Evolutionary conservation across 1,139 yeast genomes (phyloP), one percentile per base, ranked within the genome.

Genomic region (Kodamaea alishanica): DNA sequence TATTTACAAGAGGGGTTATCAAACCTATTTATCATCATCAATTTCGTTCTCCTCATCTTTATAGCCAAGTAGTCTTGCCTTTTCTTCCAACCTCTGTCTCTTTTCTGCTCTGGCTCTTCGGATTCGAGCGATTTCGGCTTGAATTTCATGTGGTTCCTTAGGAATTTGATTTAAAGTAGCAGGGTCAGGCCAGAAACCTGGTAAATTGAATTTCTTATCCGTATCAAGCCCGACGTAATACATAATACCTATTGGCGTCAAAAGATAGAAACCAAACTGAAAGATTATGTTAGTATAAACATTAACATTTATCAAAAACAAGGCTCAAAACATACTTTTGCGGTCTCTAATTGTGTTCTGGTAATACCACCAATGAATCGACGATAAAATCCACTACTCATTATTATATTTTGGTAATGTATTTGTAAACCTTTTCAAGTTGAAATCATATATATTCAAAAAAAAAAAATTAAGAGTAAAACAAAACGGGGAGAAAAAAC

Each of bases 181-280:
- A 29, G 97, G 97, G 61, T 89, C 97, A 1, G 97, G 97, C 96
- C 96, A 88, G 63, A 87, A 89, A 11, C 96, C 96, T n/a, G 95
- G 95, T 39, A 89, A 81, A 56, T 88, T 87, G 60, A 90, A 80
- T 65, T 88, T 89, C 51, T 74, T 78, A 60, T 90, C 96, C 1
- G 97, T 84, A 52, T 89, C 90, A 32, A 84, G 75, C 56, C 97
- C 97, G 37, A 88, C 90, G 54, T 84, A 90, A 62, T 87, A 82
- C 97, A 90, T 90, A 53, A 89, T 83, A 15, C 78, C 76, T 37
- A 90, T 85, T 1, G 97, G 97, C 2, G 95, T 79, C 52, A 89
- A 69, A 37, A 90, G 78, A 59, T 87, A 89, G 55, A 89, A 84
- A 0, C 96, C 83, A 64, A 90, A 89, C 84, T 81, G 43, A 6